Conservation (phyloP, 352 stramenopile genomes). For the Plasmopara halstedii region DNA sequence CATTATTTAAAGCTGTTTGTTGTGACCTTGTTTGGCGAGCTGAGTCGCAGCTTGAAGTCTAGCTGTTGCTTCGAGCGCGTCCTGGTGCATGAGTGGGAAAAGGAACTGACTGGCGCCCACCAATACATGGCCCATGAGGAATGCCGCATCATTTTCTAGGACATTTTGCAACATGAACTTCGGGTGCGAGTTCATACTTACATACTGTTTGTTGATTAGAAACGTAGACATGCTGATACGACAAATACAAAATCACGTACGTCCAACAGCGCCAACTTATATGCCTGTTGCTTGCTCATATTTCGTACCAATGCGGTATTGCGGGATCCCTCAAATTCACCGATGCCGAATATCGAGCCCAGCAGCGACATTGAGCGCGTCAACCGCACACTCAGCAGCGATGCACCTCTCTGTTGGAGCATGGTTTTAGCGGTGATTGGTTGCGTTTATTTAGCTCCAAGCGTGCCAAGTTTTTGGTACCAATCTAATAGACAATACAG, state of each 20-base stretch:
- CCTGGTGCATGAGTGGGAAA: constrained; percentile 51
- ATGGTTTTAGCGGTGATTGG: constrained; percentile 3
- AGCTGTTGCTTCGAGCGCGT: constrained; percentile 41
- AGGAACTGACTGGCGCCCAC: constrained; percentile 69
- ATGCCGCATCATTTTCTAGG: constrained; percentile 44
- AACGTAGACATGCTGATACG: constrained; percentile 6
- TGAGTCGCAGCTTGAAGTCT: constrained; percentile 24
- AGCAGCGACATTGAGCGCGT: constrained; percentile 55
- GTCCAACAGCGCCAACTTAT: constrained; percentile 60
- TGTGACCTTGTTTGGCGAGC: constrained; percentile 32
- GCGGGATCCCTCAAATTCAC: constrained; percentile 66
- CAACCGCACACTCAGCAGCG: constrained; percentile 5
- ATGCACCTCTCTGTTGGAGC: constrained; percentile 4
- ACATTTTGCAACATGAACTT: constrained; percentile 70
- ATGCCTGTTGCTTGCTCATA: constrained; percentile 66
- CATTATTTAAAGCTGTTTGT: constrained; percentile 1
- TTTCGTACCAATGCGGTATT: constrained; percentile 44
- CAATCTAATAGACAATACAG: neutral
- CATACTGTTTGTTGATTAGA: constrained; percentile 40
- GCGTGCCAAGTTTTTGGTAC: constrained; percentile 1
- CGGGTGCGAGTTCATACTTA: constrained; percentile 71
- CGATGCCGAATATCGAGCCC: constrained; percentile 72
- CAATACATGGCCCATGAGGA: constrained; percentile 81
- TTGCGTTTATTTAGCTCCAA: too few species aligned
- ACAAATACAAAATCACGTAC: constrained; percentile 11